Evolutionary conservation across 371 early-diverging fungal genomes (phyloP).

Genomic region (Lichtheimia ramosa): DNA sequence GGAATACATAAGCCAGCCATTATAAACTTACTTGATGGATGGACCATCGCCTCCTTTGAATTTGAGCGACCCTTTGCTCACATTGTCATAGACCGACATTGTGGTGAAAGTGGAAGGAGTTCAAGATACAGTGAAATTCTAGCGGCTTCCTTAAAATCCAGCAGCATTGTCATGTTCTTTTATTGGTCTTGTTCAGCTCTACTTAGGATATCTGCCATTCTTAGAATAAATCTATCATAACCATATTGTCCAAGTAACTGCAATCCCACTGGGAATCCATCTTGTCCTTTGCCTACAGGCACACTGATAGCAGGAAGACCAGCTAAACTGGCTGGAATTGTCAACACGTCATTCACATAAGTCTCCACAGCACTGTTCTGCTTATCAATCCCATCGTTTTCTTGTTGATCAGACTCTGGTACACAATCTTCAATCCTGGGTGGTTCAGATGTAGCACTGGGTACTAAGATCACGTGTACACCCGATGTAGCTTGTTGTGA

Average conservation of each 20-base stretch:
- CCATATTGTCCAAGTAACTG: conserved; percentile 86
- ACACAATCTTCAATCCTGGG: conserved; percentile 43
- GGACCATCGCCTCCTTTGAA: conserved; percentile 57
- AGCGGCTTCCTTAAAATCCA: no score
- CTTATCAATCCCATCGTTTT: not conserved
- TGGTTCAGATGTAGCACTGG: conserved; percentile 69
- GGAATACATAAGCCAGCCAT: not conserved
- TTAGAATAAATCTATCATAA: conserved; percentile 66
- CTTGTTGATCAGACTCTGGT: conserved; percentile 22
- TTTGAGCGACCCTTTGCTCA: conserved; percentile 57
- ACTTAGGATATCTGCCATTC: conserved; percentile 19
- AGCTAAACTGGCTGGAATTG: conserved; percentile 86
- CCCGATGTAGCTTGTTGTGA: conserved; percentile 1
- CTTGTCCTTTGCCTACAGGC: conserved; percentile 47
- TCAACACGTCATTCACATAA: conserved; percentile 88
- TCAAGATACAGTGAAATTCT: no score
- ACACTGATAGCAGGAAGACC: conserved; percentile 75
- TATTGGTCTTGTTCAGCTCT: no score
- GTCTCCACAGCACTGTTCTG: conserved; percentile 33
- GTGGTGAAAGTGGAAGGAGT: conserved; percentile 4
- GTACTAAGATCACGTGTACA: conserved; percentile 76
- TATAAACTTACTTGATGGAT: conserved; percentile 48
- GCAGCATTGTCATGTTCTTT: no score
- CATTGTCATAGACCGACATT: conserved; percentile 57
- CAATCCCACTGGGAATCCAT: conserved; percentile 72